phyloP scores from a whole-genome alignment of 352 stramenopile species.

The Globisporangium barbulae region DNA sequence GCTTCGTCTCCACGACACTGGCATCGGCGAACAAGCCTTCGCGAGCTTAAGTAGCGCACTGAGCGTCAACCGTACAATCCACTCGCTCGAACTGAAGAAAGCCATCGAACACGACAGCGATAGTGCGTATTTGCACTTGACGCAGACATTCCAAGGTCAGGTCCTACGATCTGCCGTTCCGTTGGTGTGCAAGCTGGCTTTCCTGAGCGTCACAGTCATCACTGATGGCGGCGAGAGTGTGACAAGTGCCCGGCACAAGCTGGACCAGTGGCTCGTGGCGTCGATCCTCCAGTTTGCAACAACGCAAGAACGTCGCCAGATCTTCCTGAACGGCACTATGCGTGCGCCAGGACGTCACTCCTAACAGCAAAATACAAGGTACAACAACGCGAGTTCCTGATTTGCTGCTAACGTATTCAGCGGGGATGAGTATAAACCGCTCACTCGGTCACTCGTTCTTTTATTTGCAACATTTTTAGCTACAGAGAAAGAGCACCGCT shows the following conservation, averaged over 20 bases:
- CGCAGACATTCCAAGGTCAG: background rate
- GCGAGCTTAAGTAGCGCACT: background rate
- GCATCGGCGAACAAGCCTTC: background rate
- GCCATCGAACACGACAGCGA: too few relatives aligned
- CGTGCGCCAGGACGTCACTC: constrained; percentile 6
- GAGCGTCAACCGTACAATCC: background rate
- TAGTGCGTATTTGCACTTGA: background rate
- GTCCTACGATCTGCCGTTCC: background rate
- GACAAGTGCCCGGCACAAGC: background rate
- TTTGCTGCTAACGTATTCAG: too few relatives aligned
- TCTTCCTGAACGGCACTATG: constrained; percentile 4
- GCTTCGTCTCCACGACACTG: constrained; percentile 7
- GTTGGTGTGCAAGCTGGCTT: background rate
- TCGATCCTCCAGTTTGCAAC: constrained; percentile 7
- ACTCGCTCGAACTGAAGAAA: constrained; percentile 4
- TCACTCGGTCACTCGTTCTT: background rate
- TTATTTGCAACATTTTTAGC: background rate
- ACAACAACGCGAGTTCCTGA: background rate
- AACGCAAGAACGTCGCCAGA: background rate
- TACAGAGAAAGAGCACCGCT: background rate
- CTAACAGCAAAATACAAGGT: background rate
- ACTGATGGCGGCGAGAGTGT: background rate
- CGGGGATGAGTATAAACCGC: too few relatives aligned
- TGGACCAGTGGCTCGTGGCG: constrained; percentile 1
- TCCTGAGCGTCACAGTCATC: background rate